phyloP scores from a whole-genome alignment of 306 rosid species.

The Vicia sativa region DNA sequence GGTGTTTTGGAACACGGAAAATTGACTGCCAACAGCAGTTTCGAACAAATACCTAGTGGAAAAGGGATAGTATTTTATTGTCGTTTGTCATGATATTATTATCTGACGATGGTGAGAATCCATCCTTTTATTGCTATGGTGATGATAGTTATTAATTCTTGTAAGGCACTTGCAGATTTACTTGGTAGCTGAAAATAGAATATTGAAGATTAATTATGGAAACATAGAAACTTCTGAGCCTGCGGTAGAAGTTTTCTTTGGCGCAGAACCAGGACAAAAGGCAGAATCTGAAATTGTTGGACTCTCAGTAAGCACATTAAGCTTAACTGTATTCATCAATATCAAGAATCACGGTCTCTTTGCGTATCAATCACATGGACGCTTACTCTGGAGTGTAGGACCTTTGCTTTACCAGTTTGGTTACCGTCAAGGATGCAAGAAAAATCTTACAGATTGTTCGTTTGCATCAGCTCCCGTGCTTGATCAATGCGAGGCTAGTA shows the following conservation, averaged over 20 bases:
- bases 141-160: conserved; percentile 12
- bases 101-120: too few species aligned
- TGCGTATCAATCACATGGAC: conserved; percentile 52
- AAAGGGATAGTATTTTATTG: too few species aligned
- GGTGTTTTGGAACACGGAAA: too few species aligned
- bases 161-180: conserved; percentile 55
- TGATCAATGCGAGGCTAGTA: conserved; percentile 80
- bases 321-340: conserved; percentile 57
- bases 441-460: conserved; percentile 55
- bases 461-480: conserved; percentile 69
- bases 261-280: conserved; percentile 50
- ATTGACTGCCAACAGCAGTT: too few species aligned
- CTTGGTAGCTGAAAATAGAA: conserved; percentile 70
- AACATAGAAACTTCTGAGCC: conserved; percentile 47
- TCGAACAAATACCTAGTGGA: too few species aligned
- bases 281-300: conserved; percentile 60
- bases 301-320: conserved; percentile 62
- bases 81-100: too few species aligned
- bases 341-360: conserved; percentile 66
- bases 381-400: conserved; percentile 72
- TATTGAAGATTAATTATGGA: conserved; percentile 57
- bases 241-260: conserved; percentile 51
- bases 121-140: too few species aligned
- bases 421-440: conserved; percentile 69
- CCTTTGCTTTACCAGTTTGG: conserved; percentile 71